Conservation (phyloP, 768 basidiomycete species). For the Lactifluus hygrophoroides region DNA sequence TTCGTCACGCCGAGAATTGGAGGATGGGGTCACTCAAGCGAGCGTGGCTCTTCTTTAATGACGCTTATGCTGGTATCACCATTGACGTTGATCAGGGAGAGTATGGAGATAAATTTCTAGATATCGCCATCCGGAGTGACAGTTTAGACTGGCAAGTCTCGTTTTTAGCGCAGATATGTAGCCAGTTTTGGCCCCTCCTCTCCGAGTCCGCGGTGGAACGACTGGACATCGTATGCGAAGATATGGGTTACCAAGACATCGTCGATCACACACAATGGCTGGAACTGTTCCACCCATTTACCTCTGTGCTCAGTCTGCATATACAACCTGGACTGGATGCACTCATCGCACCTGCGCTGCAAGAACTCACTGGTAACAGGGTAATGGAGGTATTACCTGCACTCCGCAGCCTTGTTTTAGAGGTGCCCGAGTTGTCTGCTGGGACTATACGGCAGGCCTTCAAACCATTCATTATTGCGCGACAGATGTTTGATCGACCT, state of each 20-base stretch:
- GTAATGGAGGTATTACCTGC: background rate
- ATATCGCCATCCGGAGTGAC: too few species aligned
- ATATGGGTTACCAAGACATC: too few species aligned
- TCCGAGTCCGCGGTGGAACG: background rate
- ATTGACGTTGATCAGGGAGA: too few species aligned
- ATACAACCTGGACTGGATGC: background rate
- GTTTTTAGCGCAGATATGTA: background rate
- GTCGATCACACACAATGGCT: background rate
- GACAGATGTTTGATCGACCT: background rate
- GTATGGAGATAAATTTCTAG: too few species aligned
- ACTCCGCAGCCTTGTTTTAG: background rate
- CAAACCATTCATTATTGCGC: background rate
- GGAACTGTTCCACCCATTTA: background rate
- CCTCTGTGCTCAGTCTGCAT: background rate
- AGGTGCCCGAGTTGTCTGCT: background rate
- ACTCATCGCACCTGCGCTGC: background rate
- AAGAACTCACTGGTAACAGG: background rate
- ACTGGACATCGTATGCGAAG: background rate
- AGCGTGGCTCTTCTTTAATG: background rate
- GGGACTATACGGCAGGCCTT: background rate
- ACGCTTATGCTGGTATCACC: too few species aligned
- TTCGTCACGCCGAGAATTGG: background rate
- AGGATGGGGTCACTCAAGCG: background rate
- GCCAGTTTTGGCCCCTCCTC: background rate
- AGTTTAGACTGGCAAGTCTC: background rate